These are phyloP conservation scores for Paramecium sonneborni DNA, from an alignment of 73 alveolate genomes.

Conservation along the genomic window DNA sequence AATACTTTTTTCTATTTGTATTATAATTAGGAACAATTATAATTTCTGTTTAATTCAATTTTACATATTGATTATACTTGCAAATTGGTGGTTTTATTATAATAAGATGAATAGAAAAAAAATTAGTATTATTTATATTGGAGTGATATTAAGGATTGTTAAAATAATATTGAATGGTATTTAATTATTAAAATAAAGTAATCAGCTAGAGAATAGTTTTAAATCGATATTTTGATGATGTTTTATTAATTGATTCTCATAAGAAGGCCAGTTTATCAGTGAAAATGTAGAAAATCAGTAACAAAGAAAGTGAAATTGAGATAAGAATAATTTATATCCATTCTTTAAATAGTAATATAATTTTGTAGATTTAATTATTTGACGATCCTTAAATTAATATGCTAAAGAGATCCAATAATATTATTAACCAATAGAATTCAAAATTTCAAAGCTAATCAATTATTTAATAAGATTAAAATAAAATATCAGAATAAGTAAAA, in stretches of 20 bases:
- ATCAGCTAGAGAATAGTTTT: background rate
- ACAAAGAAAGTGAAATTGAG: background rate
- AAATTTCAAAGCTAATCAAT: background rate
- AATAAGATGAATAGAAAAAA: background rate
- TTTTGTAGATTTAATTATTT: background rate
- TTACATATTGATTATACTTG: background rate
- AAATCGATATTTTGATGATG: background rate
- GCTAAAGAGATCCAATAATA: background rate
- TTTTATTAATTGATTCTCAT: background rate
- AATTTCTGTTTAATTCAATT: background rate
- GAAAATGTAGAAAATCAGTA: background rate
- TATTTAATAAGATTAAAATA: background rate
- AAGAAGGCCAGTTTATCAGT: background rate
- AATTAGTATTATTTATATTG: background rate
- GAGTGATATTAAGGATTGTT: background rate
- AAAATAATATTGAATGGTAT: background rate
- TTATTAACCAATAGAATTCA: background rate
- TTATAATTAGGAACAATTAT: background rate
- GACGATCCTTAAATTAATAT: background rate
- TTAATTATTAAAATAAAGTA: background rate
- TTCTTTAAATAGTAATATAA: background rate
- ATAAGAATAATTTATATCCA: background rate
- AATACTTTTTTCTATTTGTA: background rate
- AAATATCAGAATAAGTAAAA: background rate
- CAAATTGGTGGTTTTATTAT: background rate